Base-by-base conservation (phyloP, 2,329 filamentous ascomycete genomes). In the Ciborinia camelliae region DNA sequence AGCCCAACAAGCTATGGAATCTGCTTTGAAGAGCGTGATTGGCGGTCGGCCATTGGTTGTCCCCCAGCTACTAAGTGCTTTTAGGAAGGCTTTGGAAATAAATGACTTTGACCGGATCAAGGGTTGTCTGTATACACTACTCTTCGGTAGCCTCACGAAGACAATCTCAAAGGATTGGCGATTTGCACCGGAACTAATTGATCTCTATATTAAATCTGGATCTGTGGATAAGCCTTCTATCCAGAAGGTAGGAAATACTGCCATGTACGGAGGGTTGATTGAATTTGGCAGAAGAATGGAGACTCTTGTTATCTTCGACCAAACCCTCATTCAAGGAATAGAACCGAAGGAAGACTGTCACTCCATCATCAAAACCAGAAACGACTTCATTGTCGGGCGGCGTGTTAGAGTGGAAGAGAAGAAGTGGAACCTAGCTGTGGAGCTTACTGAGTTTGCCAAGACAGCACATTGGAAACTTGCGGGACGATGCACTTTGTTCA, bases 391-490 rank as follows among this genome's bases (percentile, higher is more conserved):
- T 69, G 79, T 89, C 65, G 86, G 87, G 68, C 90, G 94, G 64
- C 85, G 93, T 65, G 81, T 81, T 60, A 84, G 85, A 66, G 92
- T 98, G 5, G 95, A 99, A 76, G 81, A 83, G 62, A 92, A 90
- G 79, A 99, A 99, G 79, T 81, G 87, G 0, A 84, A 86, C 4
- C 79, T 99, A 32, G 91, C 93, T 0, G 80, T 91, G 63, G 92
- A 98, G 75, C 81, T 99, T 39, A 89, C 93, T 4, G 85, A 90
- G 66, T 80, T 89, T 66, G 90, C 92, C 1, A 88, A 86, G 71
- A 85, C 85, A 3, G 91, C 92, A 0, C 96, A 99, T 74, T 99
- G 95, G 95, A 98, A 97, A 80, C 93, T 97, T 71, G 94, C 94
- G 7, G 92, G 88, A 59, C 85, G 94, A 35, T 96, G 93, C 64